Percentiles rank a stretch among this genome's conserved stretches.
Conservation (phyloP, 805 yeast genomes). For the Candida insectalens region DNA sequence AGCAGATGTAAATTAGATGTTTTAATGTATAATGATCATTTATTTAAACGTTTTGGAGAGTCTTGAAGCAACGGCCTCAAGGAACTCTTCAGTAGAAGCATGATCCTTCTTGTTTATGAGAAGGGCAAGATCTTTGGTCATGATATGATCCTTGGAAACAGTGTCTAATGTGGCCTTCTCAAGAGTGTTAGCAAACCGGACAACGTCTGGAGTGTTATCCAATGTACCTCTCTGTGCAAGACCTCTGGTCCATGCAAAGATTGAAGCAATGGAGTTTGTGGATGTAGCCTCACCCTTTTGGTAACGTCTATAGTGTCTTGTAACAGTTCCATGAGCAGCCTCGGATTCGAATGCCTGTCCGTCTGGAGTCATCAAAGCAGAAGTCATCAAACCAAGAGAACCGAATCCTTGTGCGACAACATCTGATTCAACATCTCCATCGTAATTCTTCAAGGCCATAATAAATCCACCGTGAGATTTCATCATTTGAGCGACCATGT, state of each 20-base stretch:
- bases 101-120: constrained; percentile 49
- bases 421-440: constrained; percentile 81
- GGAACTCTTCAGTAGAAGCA: constrained; percentile 67
- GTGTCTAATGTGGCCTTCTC: constrained; percentile 65
- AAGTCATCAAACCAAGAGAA: constrained; percentile 76
- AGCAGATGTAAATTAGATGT: neutral
- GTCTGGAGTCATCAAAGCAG: constrained; percentile 74
- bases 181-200: constrained; percentile 52
- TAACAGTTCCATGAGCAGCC: constrained; percentile 85
- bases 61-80: constrained; percentile 61
- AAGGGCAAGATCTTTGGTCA: constrained; percentile 78
- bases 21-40: neutral
- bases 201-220: constrained; percentile 63
- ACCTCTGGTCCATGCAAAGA: constrained; percentile 85
- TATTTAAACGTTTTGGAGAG: constrained; percentile 12
- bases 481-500: constrained; percentile 85
- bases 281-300: constrained; percentile 79
- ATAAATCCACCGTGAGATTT: constrained; percentile 78
- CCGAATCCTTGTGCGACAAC: constrained; percentile 86
- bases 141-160: constrained; percentile 62
- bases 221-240: constrained; percentile 71
- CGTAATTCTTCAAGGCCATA: constrained; percentile 75
- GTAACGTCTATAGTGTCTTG: constrained; percentile 76
- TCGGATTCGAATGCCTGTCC: constrained; percentile 81
- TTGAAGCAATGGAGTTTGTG: constrained; percentile 78